Conservation (phyloP, 176 grass and related monocot genomes). For the Tillandsia leiboldiana region DNA sequence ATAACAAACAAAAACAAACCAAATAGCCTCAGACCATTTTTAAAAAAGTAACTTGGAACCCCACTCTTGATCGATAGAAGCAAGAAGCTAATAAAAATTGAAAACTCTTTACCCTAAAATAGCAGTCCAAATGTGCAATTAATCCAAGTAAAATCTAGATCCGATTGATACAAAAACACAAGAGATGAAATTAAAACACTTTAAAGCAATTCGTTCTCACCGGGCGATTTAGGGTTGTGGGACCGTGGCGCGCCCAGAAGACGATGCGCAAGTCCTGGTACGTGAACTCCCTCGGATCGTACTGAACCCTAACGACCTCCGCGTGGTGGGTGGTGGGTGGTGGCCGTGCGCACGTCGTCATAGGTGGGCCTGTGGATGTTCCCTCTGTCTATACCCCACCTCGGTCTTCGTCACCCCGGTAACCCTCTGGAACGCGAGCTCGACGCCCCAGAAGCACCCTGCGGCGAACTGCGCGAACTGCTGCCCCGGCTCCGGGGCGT, state of each 20-base stretch:
- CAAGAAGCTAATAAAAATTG: too few relatives aligned
- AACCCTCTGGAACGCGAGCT: too few relatives aligned
- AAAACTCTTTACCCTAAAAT: too few relatives aligned
- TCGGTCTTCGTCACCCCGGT: conserved; percentile 15
- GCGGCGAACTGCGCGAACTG: too few relatives aligned
- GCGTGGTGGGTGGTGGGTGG: conserved; percentile 66
- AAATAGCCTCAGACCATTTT: too few relatives aligned
- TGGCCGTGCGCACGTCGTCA: conserved; percentile 88
- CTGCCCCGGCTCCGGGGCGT: too few relatives aligned
- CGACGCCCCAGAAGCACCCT: too few relatives aligned
- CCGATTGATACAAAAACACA: not conserved
- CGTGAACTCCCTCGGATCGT: conserved; percentile 60
- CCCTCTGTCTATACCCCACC: conserved; percentile 86
- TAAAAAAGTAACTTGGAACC: too few relatives aligned
- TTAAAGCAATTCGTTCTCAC: conserved; percentile 21
- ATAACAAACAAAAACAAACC: too few relatives aligned
- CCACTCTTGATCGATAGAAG: too few relatives aligned
- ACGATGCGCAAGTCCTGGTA: conserved; percentile 64
- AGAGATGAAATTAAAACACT: not conserved
- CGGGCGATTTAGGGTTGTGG: conserved; percentile 81
- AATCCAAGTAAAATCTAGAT: not conserved
- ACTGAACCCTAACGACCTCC: conserved; percentile 91
- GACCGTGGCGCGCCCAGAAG: conserved; percentile 77
- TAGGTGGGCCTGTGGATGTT: conserved; percentile 65
- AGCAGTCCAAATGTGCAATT: not conserved